Evolutionary conservation across 371 early-diverging fungal species (phyloP).

Genomic region (Mortierella sp.): DNA sequence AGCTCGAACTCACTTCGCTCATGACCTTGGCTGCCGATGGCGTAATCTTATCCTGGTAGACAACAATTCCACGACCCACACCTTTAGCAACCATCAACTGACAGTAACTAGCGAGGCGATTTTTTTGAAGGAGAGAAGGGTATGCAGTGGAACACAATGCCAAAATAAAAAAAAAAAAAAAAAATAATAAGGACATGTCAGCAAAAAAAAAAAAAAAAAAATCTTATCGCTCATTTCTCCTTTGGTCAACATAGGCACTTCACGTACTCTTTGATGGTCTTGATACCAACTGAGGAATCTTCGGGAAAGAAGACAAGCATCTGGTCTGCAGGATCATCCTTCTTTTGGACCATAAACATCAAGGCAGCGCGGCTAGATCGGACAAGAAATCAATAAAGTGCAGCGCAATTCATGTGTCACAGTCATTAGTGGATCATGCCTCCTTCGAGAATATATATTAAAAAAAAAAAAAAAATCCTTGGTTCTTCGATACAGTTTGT

Average conservation of each 20-base stretch:
- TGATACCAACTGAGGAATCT: constrained; percentile 90
- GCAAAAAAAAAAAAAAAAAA: not conserved
- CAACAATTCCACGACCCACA: constrained; percentile 86
- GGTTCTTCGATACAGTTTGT: no score
- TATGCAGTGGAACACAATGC: no score
- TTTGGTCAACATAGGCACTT: not conserved
- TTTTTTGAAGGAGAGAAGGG: constrained; percentile 2
- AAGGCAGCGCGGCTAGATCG: constrained; percentile 75
- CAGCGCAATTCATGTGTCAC: no score
- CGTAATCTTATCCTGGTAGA: constrained; percentile 87
- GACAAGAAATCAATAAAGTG: not conserved
- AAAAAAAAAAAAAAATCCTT: not conserved
- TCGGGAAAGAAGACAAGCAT: constrained; percentile 94
- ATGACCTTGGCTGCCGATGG: constrained; percentile 89
- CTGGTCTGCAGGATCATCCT: constrained; percentile 84
- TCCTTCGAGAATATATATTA: no score
- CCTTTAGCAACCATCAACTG: constrained; percentile 88
- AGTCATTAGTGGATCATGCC: no score
- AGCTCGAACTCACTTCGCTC: constrained; percentile 68
- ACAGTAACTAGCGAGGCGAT: constrained; percentile 68
- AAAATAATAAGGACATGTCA: not conserved
- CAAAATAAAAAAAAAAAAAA: not conserved
- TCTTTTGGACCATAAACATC: constrained; percentile 89
- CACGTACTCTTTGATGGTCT: constrained; percentile 88
- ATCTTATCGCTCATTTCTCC: not conserved